Evolutionary conservation across 768 basidiomycete species (phyloP).

Genomic region (Lactarius evosmus): DNA sequence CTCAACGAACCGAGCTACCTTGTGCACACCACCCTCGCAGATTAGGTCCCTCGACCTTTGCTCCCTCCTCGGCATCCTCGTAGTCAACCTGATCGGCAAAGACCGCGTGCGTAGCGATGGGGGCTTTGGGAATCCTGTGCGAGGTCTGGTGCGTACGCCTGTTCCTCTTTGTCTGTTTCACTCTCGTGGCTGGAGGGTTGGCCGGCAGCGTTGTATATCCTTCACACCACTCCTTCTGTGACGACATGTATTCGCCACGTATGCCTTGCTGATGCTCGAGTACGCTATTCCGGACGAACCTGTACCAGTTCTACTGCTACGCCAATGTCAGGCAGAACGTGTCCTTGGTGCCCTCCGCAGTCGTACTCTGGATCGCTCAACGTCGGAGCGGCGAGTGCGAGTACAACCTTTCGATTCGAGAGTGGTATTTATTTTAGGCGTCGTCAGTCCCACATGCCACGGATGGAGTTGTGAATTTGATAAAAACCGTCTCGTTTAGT

Average conservation of each 20-base stretch:
- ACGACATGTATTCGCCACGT: slow-evolving; percentile 6
- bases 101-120: slow-evolving; percentile 78
- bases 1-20: slow-evolving; percentile 66
- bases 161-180: slow-evolving; percentile 92
- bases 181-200: slow-evolving; percentile 94
- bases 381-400: slow-evolving; percentile 85
- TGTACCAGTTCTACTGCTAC: slow-evolving; percentile 87
- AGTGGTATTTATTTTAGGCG: too few relatives aligned
- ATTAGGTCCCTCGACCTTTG: slow-evolving; percentile 98
- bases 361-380: slow-evolving; percentile 92
- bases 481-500: slow-evolving; percentile 17
- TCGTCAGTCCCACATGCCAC: slow-evolving; percentile 21
- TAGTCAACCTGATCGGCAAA: slow-evolving; percentile 95
- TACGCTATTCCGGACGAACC: slow-evolving; percentile 71
- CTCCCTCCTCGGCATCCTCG: slow-evolving; percentile 85
- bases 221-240: not conserved
- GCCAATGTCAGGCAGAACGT: slow-evolving; percentile 95
- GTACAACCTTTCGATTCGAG: slow-evolving; percentile 62
- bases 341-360: slow-evolving; percentile 75
- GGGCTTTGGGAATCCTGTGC: slow-evolving; percentile 71
- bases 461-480: slow-evolving; percentile 21
- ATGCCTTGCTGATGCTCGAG: slow-evolving; percentile 90
- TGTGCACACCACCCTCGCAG: slow-evolving; percentile 82
- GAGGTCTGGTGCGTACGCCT: slow-evolving; percentile 91
- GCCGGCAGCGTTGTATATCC: slow-evolving; percentile 91